These are phyloP conservation scores for Gossypium bickii DNA, from an alignment of 345 rosid genomes.

Conservation along the genomic window DNA sequence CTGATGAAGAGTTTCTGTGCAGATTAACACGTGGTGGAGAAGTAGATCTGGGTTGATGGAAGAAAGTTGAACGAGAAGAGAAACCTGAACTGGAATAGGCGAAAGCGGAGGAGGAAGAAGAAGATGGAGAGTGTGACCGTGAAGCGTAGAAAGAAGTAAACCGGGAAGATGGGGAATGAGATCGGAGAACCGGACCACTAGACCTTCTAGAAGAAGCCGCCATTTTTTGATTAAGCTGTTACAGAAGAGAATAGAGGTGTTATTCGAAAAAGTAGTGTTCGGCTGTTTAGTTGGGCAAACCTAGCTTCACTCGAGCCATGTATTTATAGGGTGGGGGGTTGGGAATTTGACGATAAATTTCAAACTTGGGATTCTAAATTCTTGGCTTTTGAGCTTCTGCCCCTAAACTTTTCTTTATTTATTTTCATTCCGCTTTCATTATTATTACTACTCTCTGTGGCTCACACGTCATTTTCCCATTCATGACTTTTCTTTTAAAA, in stretches of 20 bases:
- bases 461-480: neutral
- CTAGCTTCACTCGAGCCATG: slow-evolving; percentile 30
- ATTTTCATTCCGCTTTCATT: neutral
- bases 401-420: slow-evolving; percentile 10
- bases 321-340: slow-evolving; percentile 32
- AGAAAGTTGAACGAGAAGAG: slow-evolving; percentile 41
- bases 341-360: slow-evolving; percentile 17
- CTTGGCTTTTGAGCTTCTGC: neutral
- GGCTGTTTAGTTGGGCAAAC: slow-evolving; percentile 49
- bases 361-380: neutral
- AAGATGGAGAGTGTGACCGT: neutral
- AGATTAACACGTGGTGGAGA: slow-evolving; percentile 50
- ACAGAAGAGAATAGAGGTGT: slow-evolving; percentile 10
- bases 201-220: slow-evolving; percentile 47
- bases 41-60: slow-evolving; percentile 32
- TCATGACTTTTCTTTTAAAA: neutral
- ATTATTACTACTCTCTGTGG: neutral
- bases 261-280: slow-evolving; percentile 13
- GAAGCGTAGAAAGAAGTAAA: slow-evolving; percentile 24
- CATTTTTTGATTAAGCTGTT: slow-evolving; percentile 22
- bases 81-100: slow-evolving; percentile 48
- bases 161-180: slow-evolving; percentile 39
- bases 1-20: slow-evolving; percentile 21
- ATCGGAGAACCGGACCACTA: slow-evolving; percentile 34
- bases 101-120: slow-evolving; percentile 38